Percentiles rank a stretch among this genome's conserved stretches.
Evolutionary conservation across 2,329 filamentous ascomycete genomes (phyloP).

Genomic region (Dendrostoma leiphaemia): DNA sequence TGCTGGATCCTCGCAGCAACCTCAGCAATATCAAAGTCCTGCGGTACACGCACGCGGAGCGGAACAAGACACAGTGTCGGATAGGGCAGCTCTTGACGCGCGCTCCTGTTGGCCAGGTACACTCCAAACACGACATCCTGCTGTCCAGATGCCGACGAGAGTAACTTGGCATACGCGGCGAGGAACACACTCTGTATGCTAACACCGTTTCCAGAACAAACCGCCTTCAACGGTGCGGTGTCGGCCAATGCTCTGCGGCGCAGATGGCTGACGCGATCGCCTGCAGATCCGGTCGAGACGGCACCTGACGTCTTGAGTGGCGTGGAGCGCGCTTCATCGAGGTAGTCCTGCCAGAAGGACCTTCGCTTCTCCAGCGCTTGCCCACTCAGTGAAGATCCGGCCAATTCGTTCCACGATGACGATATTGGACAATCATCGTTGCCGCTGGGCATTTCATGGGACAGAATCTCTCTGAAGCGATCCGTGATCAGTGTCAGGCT

Average conservation of each 20-base stretch:
- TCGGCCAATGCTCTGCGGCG: constrained; percentile 44
- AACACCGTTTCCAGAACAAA: constrained; percentile 49
- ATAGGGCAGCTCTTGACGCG: constrained; percentile 50
- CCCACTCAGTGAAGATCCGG: constrained; percentile 14
- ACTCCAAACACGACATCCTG: constrained; percentile 66
- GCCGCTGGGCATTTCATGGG: not conserved
- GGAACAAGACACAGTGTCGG: constrained; percentile 82
- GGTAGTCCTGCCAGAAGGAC: constrained; percentile 42
- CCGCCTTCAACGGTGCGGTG: constrained; percentile 36
- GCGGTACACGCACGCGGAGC: constrained; percentile 50
- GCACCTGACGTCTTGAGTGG: constrained; percentile 11
- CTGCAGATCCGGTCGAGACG: not conserved
- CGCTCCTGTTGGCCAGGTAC: constrained; percentile 76
- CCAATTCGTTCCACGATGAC: constrained; percentile 27
- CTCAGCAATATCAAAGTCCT: constrained; percentile 35
- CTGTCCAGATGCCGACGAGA: constrained; percentile 22
- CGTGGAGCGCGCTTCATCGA: constrained; percentile 26
- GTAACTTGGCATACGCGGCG: constrained; percentile 60
- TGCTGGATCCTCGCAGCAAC: constrained; percentile 62
- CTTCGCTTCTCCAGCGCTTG: constrained; percentile 20
- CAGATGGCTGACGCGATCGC: constrained; percentile 33
- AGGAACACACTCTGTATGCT: constrained; percentile 75
- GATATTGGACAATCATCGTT: no score
- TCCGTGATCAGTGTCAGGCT: constrained; percentile 66
- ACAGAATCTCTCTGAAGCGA: constrained; percentile 29